Evolutionary conservation across 2,329 filamentous ascomycete genomes (phyloP).

Genomic region (Trichothecium sympodiale): DNA sequence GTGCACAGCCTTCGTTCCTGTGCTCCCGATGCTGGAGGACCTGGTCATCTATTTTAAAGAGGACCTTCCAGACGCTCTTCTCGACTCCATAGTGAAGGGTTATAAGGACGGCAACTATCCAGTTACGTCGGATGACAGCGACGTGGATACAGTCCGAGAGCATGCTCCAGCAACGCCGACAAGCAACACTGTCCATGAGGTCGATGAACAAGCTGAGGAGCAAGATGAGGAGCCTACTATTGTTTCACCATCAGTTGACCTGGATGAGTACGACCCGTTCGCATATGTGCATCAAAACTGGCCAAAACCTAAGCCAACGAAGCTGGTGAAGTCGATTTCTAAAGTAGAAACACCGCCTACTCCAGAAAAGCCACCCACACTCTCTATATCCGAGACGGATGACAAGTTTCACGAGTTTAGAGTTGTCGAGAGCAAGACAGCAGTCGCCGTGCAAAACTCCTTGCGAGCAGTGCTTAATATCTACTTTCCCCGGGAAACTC

Average conservation of each 20-base stretch:
- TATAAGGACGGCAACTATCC: constrained; percentile 23
- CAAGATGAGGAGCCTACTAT: constrained; percentile 6
- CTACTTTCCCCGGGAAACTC: constrained; percentile 36
- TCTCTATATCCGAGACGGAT: constrained; percentile 16
- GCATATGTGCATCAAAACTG: constrained; percentile 19
- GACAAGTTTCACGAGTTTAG: constrained; percentile 35
- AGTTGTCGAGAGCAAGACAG: constrained; percentile 29
- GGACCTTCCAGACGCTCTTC: constrained; percentile 25
- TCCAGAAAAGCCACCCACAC: constrained; percentile 30
- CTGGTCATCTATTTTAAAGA: constrained; percentile 43
- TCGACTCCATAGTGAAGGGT: constrained; percentile 35
- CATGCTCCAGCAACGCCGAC: constrained; percentile 15
- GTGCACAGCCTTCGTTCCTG: constrained; percentile 21
- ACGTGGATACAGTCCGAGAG: constrained; percentile 9
- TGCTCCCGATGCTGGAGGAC: constrained; percentile 44
- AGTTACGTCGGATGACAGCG: constrained; percentile 10
- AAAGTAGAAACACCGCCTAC: constrained; percentile 26
- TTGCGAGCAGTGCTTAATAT: constrained; percentile 40
- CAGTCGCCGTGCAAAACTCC: constrained; percentile 45
- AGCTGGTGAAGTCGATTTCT: constrained; percentile 5
- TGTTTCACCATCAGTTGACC: constrained; percentile 9
- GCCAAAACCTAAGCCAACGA: constrained; percentile 11
- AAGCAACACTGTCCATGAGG: constrained; percentile 6
- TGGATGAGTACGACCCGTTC: constrained; percentile 38
- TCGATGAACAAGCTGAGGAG: constrained; percentile 1